Conservation (phyloP, 352 stramenopile genomes). For the Aphanomyces astaci region DNA sequence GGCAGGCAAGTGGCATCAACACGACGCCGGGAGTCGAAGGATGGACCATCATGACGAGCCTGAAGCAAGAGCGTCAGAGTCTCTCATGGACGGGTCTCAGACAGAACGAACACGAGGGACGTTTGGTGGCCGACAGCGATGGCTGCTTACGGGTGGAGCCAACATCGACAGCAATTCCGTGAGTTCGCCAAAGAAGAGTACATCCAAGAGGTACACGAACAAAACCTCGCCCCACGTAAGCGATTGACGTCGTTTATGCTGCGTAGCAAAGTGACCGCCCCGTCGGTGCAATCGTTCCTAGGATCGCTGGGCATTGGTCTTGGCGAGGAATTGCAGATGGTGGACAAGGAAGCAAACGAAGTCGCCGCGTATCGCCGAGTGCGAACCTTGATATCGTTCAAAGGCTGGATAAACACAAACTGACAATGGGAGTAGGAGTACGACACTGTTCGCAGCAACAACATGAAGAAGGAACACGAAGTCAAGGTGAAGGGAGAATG, state of each 20-base stretch:
- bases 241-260: not conserved
- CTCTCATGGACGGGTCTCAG: conserved; percentile 46
- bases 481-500: conserved; percentile 57
- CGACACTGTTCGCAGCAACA: conserved; percentile 55
- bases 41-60: conserved; percentile 14
- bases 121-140: conserved; percentile 66
- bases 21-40: too few species aligned
- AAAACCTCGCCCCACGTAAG: too few species aligned
- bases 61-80: not conserved
- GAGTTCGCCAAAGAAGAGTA: conserved; percentile 31
- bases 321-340: conserved; percentile 66
- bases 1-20: not conserved
- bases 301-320: conserved; percentile 63
- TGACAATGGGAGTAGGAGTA: conserved; percentile 47
- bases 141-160: conserved; percentile 36
- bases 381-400: conserved; percentile 13
- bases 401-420: too few species aligned
- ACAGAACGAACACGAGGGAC: conserved; percentile 59
- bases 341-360: conserved; percentile 75
- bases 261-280: conserved; percentile 47
- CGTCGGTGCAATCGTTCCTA: conserved; percentile 62
- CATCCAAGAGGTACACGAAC: conserved; percentile 37
- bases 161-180: conserved; percentile 33
- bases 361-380: conserved; percentile 54
- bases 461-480: conserved; percentile 59